Percentiles rank a stretch among this genome's conserved stretches.
Conservation (phyloP, 495 filamentous ascomycete genomes). For the Xylaria telfairii region DNA sequence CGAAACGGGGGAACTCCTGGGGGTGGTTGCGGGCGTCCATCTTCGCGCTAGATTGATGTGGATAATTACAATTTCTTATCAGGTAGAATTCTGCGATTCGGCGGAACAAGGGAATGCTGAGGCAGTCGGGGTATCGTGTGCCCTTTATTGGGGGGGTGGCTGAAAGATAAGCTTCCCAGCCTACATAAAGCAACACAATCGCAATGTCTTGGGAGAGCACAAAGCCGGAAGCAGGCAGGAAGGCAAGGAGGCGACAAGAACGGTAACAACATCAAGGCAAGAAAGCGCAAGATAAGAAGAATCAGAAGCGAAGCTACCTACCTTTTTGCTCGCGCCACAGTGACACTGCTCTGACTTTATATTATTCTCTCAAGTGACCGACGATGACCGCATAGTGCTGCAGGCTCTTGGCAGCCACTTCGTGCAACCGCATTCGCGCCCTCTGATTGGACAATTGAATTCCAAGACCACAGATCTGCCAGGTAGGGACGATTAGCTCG, state of each 20-base stretch:
- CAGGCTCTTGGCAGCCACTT: slow-evolving; percentile 4
- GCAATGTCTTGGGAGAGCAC: not conserved
- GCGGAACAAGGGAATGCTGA: not conserved
- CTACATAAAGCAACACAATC: not conserved
- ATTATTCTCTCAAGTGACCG: not conserved
- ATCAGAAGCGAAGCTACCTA: not conserved
- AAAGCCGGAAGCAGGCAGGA: not conserved
- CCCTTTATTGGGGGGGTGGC: not conserved
- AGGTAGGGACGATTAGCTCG: not conserved
- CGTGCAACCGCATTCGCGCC: not conserved
- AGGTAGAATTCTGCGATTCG: not conserved
- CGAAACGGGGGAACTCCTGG: not conserved
- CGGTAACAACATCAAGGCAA: too few species aligned
- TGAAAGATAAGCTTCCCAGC: not conserved
- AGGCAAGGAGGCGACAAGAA: too few species aligned
- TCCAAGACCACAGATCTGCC: not conserved
- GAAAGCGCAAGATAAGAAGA: slow-evolving; percentile 5
- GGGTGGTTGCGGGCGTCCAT: not conserved
- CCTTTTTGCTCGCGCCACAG: not conserved
- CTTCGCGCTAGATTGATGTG: not conserved
- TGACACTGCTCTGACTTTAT: not conserved
- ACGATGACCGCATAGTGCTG: slow-evolving; percentile 21
- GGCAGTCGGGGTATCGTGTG: not conserved
- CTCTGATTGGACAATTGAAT: slow-evolving; percentile 1
- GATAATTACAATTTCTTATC: not conserved